Percentiles rank a stretch among this genome's conserved stretches.
Evolutionary conservation across 169 alveolate genomes (phyloP).

Genomic region (Toxoplasma gondii): DNA sequence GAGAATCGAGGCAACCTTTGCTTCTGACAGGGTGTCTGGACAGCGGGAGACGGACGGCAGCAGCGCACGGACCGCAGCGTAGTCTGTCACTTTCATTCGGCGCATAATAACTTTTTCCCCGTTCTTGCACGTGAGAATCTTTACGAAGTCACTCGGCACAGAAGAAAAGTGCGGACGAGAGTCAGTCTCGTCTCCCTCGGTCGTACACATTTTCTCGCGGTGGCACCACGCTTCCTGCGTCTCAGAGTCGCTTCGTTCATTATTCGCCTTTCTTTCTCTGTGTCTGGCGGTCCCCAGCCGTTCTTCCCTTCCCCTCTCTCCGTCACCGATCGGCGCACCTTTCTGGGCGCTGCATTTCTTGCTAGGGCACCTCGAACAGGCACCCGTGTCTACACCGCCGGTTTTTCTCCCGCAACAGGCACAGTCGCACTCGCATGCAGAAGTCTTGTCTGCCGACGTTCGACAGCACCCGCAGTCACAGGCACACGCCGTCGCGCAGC

Average conservation of each 20-base stretch:
- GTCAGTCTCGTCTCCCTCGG: too few species aligned
- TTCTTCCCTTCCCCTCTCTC: background rate
- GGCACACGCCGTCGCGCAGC: background rate
- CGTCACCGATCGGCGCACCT: background rate
- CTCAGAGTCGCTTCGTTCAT: too few species aligned
- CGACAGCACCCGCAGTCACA: background rate
- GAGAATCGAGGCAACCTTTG: background rate
- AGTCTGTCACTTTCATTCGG: conserved; percentile 49
- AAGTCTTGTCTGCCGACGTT: background rate
- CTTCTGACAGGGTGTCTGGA: conserved; percentile 22
- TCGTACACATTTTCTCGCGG: too few species aligned
- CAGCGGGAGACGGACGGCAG: conserved; percentile 63
- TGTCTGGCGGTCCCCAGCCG: too few species aligned
- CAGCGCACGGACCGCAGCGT: conserved; percentile 46
- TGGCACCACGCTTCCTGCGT: too few species aligned
- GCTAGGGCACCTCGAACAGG: background rate
- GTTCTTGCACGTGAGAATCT: background rate
- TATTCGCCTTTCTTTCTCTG: too few species aligned
- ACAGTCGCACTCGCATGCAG: background rate
- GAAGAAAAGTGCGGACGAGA: background rate
- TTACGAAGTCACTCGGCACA: background rate
- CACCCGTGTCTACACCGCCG: background rate
- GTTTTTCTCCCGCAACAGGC: background rate
- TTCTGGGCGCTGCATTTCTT: background rate
- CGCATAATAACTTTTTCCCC: conserved; percentile 32